Conservation (phyloP, 2,329 filamentous ascomycete species). For the Magnaporthales sp. region DNA sequence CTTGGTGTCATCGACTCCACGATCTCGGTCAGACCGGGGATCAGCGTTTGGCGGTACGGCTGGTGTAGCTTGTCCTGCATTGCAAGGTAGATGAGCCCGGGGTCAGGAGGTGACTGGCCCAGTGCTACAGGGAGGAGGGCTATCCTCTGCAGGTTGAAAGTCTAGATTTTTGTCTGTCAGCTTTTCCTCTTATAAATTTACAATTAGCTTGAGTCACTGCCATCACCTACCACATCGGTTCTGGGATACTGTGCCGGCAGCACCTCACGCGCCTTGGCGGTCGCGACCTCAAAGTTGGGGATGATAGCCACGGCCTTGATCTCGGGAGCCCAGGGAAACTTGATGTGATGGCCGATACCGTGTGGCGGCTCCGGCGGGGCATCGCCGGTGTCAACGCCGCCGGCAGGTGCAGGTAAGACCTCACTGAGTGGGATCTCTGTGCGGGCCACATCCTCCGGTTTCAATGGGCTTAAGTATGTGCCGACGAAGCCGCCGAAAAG, state of each 20-base stretch:
- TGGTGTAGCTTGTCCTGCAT: constrained; percentile 99
- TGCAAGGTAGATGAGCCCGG: constrained; percentile 88
- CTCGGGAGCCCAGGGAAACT: constrained; percentile 86
- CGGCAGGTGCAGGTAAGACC: constrained; percentile 82
- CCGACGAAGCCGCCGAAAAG: constrained; percentile 95
- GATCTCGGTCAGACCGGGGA: constrained; percentile 86
- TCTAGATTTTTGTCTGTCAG: constrained; percentile 27
- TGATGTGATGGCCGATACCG: constrained; percentile 93
- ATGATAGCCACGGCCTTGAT: constrained; percentile 98
- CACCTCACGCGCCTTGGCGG: constrained; percentile 79
- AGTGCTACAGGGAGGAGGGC: constrained; percentile 84
- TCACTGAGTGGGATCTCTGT: constrained; percentile 92
- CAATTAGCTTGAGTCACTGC: not conserved
- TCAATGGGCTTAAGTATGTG: constrained; percentile 88
- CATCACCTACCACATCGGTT: constrained; percentile 64
- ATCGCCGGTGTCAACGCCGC: constrained; percentile 82
- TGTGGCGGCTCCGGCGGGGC: constrained; percentile 80
- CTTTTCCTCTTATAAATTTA: not conserved
- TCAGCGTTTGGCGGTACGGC: constrained; percentile 84
- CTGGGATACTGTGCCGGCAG: constrained; percentile 73
- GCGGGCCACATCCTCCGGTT: constrained; percentile 79
- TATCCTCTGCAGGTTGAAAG: constrained; percentile 90
- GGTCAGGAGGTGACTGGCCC: constrained; percentile 81
- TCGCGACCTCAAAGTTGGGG: constrained; percentile 92
- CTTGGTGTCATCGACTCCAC: constrained; percentile 83